Conservation (phyloP, 768 basidiomycete genomes). For the Suillus cothurnatus region DNA sequence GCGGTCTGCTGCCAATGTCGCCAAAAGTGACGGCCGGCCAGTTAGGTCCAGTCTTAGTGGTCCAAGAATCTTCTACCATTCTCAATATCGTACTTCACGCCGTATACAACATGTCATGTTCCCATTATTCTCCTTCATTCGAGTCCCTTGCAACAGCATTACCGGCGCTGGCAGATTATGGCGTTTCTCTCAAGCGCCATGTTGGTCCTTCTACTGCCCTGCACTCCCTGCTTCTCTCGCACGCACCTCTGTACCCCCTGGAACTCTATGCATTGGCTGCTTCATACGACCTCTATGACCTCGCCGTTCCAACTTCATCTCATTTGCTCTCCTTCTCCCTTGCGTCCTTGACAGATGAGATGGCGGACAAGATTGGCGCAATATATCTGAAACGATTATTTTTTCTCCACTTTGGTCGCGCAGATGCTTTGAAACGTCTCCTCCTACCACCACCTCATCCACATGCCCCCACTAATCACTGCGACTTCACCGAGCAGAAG, state of each 20-base stretch:
- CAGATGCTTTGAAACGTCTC: conserved; percentile 80
- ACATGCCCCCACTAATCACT: conserved; percentile 67
- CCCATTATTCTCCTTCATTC: conserved; percentile 73
- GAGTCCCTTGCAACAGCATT: conserved; percentile 59
- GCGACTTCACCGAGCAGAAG: conserved; percentile 78
- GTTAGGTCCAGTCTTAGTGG: conserved; percentile 53
- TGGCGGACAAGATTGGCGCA: conserved; percentile 70
- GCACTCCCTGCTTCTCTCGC: conserved; percentile 60
- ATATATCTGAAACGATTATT: conserved; percentile 80
- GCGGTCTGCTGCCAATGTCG: conserved; percentile 52
- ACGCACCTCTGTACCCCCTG: conserved; percentile 69
- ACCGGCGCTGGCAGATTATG: conserved; percentile 58
- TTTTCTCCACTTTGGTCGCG: conserved; percentile 81
- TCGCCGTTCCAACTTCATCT: conserved; percentile 75
- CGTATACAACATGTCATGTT: conserved; percentile 71
- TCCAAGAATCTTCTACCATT: conserved; percentile 60
- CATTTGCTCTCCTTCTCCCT: conserved; percentile 75
- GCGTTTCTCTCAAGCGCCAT: conserved; percentile 51
- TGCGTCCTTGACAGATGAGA: conserved; percentile 67
- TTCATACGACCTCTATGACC: conserved; percentile 63
- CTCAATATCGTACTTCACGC: conserved; percentile 76
- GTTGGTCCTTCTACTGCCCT: conserved; percentile 57
- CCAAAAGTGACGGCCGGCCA: conserved; percentile 42
- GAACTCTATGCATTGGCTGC: conserved; percentile 76
- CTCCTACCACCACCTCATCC: conserved; percentile 74